Evolutionary conservation across 164 flowering plant genomes (phyloP).

Genomic region (Stephania yunnanensis): DNA sequence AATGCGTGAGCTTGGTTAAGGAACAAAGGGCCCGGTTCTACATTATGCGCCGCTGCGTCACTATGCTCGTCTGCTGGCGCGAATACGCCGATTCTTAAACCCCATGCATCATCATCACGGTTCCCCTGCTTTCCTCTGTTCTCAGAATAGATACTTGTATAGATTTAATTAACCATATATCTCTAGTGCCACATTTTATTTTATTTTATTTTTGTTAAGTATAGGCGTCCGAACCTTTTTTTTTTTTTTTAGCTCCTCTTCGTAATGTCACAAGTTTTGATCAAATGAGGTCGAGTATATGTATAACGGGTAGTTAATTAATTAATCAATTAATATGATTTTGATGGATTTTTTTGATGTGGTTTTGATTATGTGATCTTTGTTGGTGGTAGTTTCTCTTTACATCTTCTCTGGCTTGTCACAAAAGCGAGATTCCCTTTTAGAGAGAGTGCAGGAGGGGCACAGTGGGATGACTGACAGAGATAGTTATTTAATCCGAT

Average conservation of each 20-base stretch:
- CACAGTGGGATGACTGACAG: background rate
- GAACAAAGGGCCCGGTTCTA: constrained; percentile 82
- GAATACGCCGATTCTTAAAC: constrained; percentile 55
- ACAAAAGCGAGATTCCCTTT: background rate
- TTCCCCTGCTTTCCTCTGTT: too few relatives aligned
- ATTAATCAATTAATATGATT: background rate
- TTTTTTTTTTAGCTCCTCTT: too few relatives aligned
- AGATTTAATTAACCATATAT: too few relatives aligned
- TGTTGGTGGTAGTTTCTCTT: background rate
- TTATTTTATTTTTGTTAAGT: too few relatives aligned
- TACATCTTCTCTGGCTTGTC: background rate
- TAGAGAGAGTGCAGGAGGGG: background rate
- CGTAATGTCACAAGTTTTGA: too few relatives aligned
- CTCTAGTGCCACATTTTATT: background rate
- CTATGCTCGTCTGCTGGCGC: constrained; percentile 82
- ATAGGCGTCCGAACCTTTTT: too few relatives aligned
- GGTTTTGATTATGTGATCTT: background rate
- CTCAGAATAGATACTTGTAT: background rate
- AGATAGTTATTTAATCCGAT: background rate
- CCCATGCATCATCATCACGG: too few relatives aligned
- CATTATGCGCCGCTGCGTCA: constrained; percentile 76
- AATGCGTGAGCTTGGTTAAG: constrained; percentile 61
- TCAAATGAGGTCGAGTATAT: too few relatives aligned
- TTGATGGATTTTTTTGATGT: background rate
- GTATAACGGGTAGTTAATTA: too few relatives aligned